phyloP scores from a whole-genome alignment of 306 rosid genomes.

The Cucurbita ficifolia region DNA sequence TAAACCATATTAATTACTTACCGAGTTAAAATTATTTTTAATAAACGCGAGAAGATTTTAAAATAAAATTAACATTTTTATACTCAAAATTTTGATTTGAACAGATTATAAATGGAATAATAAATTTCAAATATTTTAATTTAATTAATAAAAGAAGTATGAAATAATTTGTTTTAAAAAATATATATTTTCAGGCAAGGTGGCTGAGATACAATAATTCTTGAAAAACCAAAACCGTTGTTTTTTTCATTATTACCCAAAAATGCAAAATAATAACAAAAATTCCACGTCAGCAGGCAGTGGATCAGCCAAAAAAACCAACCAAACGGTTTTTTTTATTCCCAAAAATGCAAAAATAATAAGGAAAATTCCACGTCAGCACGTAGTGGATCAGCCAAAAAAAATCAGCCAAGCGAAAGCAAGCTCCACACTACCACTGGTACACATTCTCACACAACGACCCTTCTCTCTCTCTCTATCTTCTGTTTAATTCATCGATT shows the following conservation, averaged over 20 bases:
- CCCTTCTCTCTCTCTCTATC: slow-evolving; percentile 18
- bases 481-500: slow-evolving; percentile 6
- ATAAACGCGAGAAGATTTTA: no score
- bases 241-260: neutral
- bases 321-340: neutral
- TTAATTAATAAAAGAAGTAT: no score
- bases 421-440: slow-evolving; percentile 3
- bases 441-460: neutral
- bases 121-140: no score
- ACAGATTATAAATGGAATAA: no score
- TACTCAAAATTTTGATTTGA: no score
- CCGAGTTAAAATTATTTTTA: no score
- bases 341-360: neutral
- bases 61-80: no score
- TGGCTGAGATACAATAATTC: no score
- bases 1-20: no score
- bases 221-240: no score
- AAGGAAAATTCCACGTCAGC: slow-evolving; percentile 1
- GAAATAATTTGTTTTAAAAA: no score
- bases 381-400: neutral
- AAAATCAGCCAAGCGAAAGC: slow-evolving; percentile 6
- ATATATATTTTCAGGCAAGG: no score
- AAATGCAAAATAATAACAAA: neutral
- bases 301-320: slow-evolving; percentile 5
- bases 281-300: slow-evolving; percentile 2